Conservation (phyloP, 2,329 filamentous ascomycete species). For the Chalara sp. region DNA sequence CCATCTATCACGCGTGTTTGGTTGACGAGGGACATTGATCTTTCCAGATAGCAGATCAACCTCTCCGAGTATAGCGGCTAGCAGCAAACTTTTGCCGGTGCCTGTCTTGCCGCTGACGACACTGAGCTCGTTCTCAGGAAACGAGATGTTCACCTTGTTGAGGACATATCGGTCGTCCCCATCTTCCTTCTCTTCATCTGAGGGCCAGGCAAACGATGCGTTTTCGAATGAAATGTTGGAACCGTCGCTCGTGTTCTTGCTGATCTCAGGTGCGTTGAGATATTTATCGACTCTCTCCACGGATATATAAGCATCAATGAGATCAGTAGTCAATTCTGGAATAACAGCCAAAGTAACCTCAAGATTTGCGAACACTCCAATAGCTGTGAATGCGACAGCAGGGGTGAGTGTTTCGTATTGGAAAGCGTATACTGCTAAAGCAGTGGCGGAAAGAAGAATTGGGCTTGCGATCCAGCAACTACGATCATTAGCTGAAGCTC, state of each 20-base stretch:
- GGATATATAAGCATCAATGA: conserved; percentile 68
- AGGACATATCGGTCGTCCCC: conserved; percentile 58
- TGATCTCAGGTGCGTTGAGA: conserved; percentile 59
- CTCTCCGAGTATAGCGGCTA: conserved; percentile 70
- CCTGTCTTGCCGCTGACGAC: conserved; percentile 74
- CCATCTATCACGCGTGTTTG: conserved; percentile 45
- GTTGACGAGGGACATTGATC: conserved; percentile 47
- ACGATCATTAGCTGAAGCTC: conserved; percentile 1
- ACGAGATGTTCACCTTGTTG: conserved; percentile 55
- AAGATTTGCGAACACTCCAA: conserved; percentile 67
- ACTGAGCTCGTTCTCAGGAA: conserved; percentile 63
- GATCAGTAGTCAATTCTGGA: conserved; percentile 65
- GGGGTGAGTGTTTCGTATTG: conserved; percentile 57
- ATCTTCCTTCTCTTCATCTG: conserved; percentile 52
- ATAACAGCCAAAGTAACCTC: conserved; percentile 65
- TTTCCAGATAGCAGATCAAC: conserved; percentile 60
- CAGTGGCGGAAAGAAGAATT: conserved; percentile 64
- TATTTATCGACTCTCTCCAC: conserved; percentile 66
- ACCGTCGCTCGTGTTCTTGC: conserved; percentile 43
- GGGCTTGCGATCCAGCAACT: conserved; percentile 67
- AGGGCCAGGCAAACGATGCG: conserved; percentile 69
- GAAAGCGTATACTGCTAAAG: conserved; percentile 61
- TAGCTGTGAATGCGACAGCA: conserved; percentile 72
- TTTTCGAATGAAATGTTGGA: conserved; percentile 58
- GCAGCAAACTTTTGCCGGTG: conserved; percentile 68